Percentiles rank a stretch among this genome's conserved stretches.
phyloP scores from a whole-genome alignment of 2,329 filamentous ascomycete species.

The Aspergillus cejpii region DNA sequence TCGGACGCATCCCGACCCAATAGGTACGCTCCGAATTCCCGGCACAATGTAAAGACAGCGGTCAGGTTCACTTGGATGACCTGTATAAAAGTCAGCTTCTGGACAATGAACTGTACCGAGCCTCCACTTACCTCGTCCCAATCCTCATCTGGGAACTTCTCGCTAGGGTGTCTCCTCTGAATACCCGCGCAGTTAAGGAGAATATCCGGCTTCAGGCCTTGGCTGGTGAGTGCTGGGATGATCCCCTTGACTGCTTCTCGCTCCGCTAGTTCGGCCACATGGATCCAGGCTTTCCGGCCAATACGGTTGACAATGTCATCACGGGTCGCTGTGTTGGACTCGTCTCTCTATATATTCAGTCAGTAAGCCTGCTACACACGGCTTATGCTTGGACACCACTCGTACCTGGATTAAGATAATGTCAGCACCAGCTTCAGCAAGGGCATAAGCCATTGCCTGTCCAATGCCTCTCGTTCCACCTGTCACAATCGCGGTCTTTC shows the following conservation, averaged over 20 bases:
- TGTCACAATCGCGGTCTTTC: constrained; percentile 42
- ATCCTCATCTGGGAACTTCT: constrained; percentile 68
- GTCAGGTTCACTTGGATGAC: constrained; percentile 83
- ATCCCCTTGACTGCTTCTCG: constrained; percentile 38
- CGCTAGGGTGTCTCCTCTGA: constrained; percentile 68
- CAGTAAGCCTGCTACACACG: not conserved
- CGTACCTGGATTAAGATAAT: constrained; percentile 40
- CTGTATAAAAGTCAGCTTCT: constrained; percentile 25
- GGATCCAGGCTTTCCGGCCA: constrained; percentile 39
- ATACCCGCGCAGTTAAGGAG: constrained; percentile 84
- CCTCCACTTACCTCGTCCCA: constrained; percentile 57
- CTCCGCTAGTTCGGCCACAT: constrained; percentile 41
- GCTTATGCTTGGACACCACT: not conserved
- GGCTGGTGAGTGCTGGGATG: constrained; percentile 34
- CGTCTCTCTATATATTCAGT: constrained; percentile 45
- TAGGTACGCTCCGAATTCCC: constrained; percentile 33
- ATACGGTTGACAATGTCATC: constrained; percentile 38
- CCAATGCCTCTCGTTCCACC: constrained; percentile 46
- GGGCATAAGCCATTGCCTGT: constrained; percentile 42
- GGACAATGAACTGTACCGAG: not conserved
- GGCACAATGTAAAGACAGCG: constrained; percentile 56
- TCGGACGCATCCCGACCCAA: constrained; percentile 25
- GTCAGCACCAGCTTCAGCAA: constrained; percentile 45
- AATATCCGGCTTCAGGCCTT: constrained; percentile 60
- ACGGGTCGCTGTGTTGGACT: constrained; percentile 41